Base-by-base conservation (phyloP, 2,329 filamentous ascomycete genomes). In the Monosporascus ibericus region DNA sequence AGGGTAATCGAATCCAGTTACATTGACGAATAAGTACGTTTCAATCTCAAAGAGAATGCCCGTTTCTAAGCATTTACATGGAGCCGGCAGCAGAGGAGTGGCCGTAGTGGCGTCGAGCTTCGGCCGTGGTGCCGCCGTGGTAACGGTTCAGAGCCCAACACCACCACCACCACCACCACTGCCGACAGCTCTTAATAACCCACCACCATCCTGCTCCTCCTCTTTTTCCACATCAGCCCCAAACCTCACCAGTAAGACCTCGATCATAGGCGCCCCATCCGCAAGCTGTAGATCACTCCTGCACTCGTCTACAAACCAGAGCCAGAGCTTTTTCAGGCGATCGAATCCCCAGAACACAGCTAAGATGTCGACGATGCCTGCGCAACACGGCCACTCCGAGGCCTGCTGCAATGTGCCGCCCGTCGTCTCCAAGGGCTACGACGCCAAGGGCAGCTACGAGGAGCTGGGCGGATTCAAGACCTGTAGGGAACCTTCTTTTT, bases 321-420 rank as follows among this genome's bases (percentile, higher is more conserved):
- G 42, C 39, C 44, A 39, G 22, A 37, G 39, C 34, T 37, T 53
- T 17, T 47, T 48, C 22, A 54, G 52, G 22, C 51, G 51, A 46
- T 51, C 49, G 5, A 57, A 48, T 5, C 42, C 51, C n/a, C 49
- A 38, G 51, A 48, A 59, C 25, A 53, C 49, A 54, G 61, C 57
- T 58, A 63, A 52, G 22, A 79, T 79, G 76, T 75, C 76, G 61
- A 70, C 73, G 36, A 78, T 78, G 74, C 72, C 72, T 42, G 75
- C 76, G 22, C 71, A 75, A 54, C 72, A 74, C 63, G 79, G 78
- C 67, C 79, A 82, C 67, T 79, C 72, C 63, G 70, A 74, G 65
- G 74, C 79, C 62, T 82, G 79, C 72, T 82, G 79, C 65, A 81
- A 78, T 63, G 73, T 82, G 49, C 78, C 82, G 8, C 80, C 82